Conservation (phyloP, 192 early-diverging fungal species). For the Glomus cerebriforme region DNA sequence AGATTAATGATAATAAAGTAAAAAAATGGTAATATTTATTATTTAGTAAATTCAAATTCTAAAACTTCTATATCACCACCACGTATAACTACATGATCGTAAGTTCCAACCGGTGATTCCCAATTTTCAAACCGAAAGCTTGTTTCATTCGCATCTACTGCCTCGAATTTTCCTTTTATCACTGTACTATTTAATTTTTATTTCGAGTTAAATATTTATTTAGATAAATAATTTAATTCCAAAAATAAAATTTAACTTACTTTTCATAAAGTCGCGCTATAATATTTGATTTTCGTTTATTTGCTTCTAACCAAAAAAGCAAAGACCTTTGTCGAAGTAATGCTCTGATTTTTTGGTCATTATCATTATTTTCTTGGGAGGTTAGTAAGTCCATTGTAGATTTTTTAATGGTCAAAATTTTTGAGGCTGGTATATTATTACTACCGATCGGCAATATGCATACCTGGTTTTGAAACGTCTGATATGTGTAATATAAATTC, state of each 20-base stretch:
- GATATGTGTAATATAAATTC: no score
- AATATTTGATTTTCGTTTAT: slow-evolving; percentile 31
- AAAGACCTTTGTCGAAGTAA: slow-evolving; percentile 47
- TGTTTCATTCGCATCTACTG: slow-evolving; percentile 51
- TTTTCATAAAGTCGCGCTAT: slow-evolving; percentile 43
- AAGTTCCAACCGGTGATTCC: slow-evolving; percentile 52
- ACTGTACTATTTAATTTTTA: slow-evolving; percentile 32
- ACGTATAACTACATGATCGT: slow-evolving; percentile 54
- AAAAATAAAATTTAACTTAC: slow-evolving; percentile 26
- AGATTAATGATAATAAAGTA: slow-evolving; percentile 33
- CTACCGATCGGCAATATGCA: no score
- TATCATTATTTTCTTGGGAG: neutral
- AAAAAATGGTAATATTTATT: slow-evolving; percentile 2
- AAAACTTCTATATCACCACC: slow-evolving; percentile 50
- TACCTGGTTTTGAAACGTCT: no score
- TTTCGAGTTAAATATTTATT: neutral
- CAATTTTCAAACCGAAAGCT: slow-evolving; percentile 51
- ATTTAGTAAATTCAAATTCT: slow-evolving; percentile 22
- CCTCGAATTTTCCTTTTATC: slow-evolving; percentile 45
- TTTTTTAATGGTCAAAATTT: no score
- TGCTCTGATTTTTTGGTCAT: slow-evolving; percentile 2
- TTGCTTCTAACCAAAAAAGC: slow-evolving; percentile 50
- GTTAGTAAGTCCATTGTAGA: no score
- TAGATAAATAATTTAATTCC: neutral
- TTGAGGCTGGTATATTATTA: no score